phyloP scores from a whole-genome alignment of 2,329 filamentous ascomycete species.

The Orbilia quercus region DNA sequence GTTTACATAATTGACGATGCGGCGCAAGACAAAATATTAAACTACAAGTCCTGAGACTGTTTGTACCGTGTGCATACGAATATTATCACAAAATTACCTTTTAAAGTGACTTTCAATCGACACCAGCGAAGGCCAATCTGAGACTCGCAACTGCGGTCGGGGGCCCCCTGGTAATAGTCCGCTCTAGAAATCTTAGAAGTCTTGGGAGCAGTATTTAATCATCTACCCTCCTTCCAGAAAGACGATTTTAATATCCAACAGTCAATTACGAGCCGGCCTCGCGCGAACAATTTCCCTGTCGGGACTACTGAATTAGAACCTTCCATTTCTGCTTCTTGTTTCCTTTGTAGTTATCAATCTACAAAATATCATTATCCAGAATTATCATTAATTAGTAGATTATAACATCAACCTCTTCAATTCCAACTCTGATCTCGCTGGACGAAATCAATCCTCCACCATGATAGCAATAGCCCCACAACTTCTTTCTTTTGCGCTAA shows the following conservation, averaged over 20 bases:
- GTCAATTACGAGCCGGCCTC: background rate
- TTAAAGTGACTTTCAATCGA: no score
- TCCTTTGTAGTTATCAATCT: background rate
- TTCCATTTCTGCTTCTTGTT: background rate
- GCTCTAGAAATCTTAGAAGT: background rate
- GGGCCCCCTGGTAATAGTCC: background rate
- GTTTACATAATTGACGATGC: no score
- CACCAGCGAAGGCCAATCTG: no score
- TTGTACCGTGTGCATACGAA: background rate
- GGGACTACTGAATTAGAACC: background rate
- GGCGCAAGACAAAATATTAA: no score
- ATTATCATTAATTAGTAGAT: background rate
- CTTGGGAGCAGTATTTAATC: background rate
- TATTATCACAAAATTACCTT: background rate
- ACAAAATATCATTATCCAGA: background rate
- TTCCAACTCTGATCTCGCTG: background rate
- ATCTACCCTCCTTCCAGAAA: background rate
- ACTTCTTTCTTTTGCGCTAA: conserved; percentile 3
- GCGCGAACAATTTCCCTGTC: background rate
- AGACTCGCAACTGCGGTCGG: background rate
- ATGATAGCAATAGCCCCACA: background rate
- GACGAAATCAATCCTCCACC: conserved; percentile 6
- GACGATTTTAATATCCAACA: background rate
- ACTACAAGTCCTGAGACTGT: no score
- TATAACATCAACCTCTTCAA: background rate